Evolutionary conservation across 169 alveolate species (phyloP), one percentile per base, ranked within the genome.

Genomic region (Nephromyces sp.): DNA sequence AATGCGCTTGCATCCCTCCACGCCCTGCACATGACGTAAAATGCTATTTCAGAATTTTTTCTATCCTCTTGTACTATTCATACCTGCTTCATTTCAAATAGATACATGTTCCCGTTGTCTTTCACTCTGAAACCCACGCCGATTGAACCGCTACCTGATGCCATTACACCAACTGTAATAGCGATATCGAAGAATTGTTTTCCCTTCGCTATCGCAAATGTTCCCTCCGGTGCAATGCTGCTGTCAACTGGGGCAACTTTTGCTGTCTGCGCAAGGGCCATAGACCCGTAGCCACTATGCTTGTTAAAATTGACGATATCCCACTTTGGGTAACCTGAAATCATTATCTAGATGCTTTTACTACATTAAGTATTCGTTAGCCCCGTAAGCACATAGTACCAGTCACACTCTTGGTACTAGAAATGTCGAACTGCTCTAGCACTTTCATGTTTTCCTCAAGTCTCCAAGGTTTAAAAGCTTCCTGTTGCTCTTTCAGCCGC

Each of bases 1-100:
- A 30, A 90, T 79, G 63, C 95, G 71, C 73, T 90, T 90, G 69
- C 85, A 32, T 90, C 92, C 34, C 90, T 92, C 33, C 72, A 64
- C 61, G 64, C 25, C 15, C 15, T 15, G 15, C 25, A 43, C n/a
- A n/a, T 43, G 57, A 43, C 66, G 4, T 21, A 61, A 66, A 28
- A 4, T 3, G 72, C 65, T 15, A 21, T 66, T 29, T 25, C n/a
- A 24, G 8, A 6, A 66, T 8, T 21, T 6, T 8, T 61, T 8
- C 1, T 22, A 61, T 6, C 6, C 65, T 15, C 70, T 22, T 35
- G 61, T 3, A n/a, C 2, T n/a, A 43, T 29, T 22, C 78, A 8
- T 15, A 65, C 79, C 35, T 86, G 86, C 43, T 65, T 81, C 72
- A 86, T 66, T 67, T 86, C 92, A 65, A 86, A 75, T 70, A 86